phyloP scores from a whole-genome alignment of 768 basidiomycete species.

The Calocera cornea region DNA sequence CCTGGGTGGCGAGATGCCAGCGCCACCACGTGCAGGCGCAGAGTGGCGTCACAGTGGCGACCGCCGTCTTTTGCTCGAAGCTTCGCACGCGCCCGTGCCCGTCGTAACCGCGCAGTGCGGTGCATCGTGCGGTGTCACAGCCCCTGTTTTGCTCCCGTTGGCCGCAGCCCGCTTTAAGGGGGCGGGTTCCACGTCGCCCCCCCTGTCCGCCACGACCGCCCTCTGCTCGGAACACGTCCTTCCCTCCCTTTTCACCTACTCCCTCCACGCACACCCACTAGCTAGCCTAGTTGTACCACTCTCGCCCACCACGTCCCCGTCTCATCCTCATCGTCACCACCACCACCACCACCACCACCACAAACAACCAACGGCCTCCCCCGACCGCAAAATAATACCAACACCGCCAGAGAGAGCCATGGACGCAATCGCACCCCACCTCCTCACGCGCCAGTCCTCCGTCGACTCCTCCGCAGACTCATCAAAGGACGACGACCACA shows the following conservation, averaged over 20 bases:
- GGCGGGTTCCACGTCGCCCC: background rate
- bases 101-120: too few relatives aligned
- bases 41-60: too few relatives aligned
- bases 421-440: background rate
- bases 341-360: too few relatives aligned
- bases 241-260: background rate
- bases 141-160: background rate
- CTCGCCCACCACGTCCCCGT: background rate
- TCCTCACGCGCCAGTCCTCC: background rate
- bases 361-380: too few relatives aligned
- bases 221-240: slow-evolving; percentile 3
- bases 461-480: background rate
- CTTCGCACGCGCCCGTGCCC: too few relatives aligned
- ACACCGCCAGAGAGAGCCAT: too few relatives aligned
- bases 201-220: background rate
- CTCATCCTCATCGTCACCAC: too few relatives aligned
- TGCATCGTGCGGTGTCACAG: too few relatives aligned
- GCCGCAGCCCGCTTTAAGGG: background rate
- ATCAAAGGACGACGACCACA: background rate
- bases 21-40: too few relatives aligned
- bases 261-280: background rate
- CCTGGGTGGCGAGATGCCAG: too few relatives aligned
- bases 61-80: too few relatives aligned
- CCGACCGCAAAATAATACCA: background rate
- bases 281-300: slow-evolving; percentile 2